Base-by-base conservation (phyloP, 495 filamentous ascomycete species). In the Talaromyces ruber region DNA sequence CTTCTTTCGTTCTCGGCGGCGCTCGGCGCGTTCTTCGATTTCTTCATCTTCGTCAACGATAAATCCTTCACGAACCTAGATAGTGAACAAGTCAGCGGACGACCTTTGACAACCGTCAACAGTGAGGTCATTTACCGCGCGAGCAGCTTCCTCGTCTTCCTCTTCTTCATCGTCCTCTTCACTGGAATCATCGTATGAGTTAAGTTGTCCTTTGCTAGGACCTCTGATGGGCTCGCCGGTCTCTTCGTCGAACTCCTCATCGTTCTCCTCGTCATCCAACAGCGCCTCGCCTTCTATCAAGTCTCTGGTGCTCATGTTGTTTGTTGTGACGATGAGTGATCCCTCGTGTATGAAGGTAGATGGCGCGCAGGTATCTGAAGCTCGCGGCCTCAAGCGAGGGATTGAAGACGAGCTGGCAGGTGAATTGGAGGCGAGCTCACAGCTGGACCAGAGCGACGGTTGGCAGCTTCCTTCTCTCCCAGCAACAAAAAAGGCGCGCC, bases 91-190 rank as follows among this genome's bases (percentile, higher is more conserved):
- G 51, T 54, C 16, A 54, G 51, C 51, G 51, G 22, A 11, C 65
- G 28, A 6, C 12, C 26, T 54, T 22, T 32, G 28, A 59, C 39
- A 63, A 56, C 0, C 6, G 22, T 16, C 18, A 45, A 21, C 0
- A 58, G 56, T 7, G 53, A 45, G 43, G 16, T 65, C 45, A 57
- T 34, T 76, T 68, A 84, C 82, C 18, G 72, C 75, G 65, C 79
- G 72, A 60, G 83, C 86, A 65, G 90, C 87, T 65, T 93, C 88
- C 67, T 91, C 89, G 64, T 92, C 90, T 66, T 98, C 94, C 32
- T 98, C 93, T 63, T 96, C 93, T 29, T 97, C 94, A 12, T 97
- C 94, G 53, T 97, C 94, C 68, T 98, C 94, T 63, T 96, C 93
- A 64, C 90, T 95, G 22, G 91, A 95, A 74, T 97, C 93, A 68